Conservation (phyloP, 1,284 basidiomycete species). For the Ceratobasidium sp. region DNA sequence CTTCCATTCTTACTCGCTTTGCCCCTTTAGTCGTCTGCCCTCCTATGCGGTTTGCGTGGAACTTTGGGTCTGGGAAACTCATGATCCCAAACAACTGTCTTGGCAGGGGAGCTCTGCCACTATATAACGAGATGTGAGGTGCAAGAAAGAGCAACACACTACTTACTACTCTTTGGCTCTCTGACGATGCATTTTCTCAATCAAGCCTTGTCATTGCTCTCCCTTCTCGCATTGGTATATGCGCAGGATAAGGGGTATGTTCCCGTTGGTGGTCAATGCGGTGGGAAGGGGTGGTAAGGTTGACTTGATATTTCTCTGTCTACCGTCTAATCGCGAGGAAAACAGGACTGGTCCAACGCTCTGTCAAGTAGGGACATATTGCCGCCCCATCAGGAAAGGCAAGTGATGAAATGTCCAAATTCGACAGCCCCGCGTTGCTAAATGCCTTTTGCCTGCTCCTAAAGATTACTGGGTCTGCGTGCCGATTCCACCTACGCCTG, state of each 20-base stretch:
- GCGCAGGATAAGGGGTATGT: constrained; percentile 10
- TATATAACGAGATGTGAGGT: constrained; percentile 2
- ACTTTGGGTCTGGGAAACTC: constrained; percentile 1
- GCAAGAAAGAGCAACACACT: no score
- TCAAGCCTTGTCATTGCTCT: background rate
- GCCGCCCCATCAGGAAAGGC: background rate
- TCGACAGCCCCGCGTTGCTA: background rate
- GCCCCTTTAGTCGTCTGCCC: constrained; percentile 5
- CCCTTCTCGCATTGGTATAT: background rate
- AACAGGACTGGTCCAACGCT: constrained; percentile 5
- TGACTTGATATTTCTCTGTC: background rate
- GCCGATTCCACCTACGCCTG: constrained; percentile 19
- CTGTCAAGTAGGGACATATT: constrained; percentile 14
- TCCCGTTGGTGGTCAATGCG: constrained; percentile 29
- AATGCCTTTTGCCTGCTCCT: background rate
- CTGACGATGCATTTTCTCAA: background rate
- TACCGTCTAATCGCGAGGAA: background rate
- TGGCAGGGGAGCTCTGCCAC: background rate
- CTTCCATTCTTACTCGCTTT: background rate
- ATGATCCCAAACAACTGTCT: background rate
- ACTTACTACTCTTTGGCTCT: background rate
- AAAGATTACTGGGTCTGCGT: constrained; percentile 27
- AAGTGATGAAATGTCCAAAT: background rate
- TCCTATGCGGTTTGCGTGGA: constrained; percentile 14
- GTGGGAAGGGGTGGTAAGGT: constrained; percentile 13